Evolutionary conservation across 495 filamentous ascomycete species (phyloP).

Genomic region (Annulohypoxylon moriforme): DNA sequence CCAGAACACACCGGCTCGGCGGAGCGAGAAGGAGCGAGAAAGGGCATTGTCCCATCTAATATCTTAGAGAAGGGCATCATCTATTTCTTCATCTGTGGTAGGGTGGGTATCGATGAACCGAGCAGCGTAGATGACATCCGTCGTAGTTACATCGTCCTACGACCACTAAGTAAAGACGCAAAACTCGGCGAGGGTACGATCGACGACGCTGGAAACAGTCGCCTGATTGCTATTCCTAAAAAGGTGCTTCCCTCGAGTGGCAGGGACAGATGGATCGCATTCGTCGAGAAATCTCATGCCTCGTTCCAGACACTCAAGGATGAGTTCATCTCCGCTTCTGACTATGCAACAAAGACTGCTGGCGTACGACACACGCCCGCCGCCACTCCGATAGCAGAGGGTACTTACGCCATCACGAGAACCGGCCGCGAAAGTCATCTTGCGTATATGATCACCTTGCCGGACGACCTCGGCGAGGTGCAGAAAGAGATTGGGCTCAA

Average conservation of each 20-base stretch:
- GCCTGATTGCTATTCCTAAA: slow-evolving; percentile 85
- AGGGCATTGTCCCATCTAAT: slow-evolving; percentile 70
- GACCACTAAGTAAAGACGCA: slow-evolving; percentile 76
- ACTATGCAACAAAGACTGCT: slow-evolving; percentile 81
- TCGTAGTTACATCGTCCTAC: slow-evolving; percentile 84
- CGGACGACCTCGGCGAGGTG: slow-evolving; percentile 72
- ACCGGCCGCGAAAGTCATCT: slow-evolving; percentile 79
- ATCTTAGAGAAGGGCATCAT: slow-evolving; percentile 93
- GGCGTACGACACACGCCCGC: slow-evolving; percentile 77
- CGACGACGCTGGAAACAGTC: slow-evolving; percentile 71
- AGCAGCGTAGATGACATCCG: slow-evolving; percentile 76
- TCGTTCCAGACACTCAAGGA: slow-evolving; percentile 78
- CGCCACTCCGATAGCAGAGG: slow-evolving; percentile 81
- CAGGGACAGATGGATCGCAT: slow-evolving; percentile 80
- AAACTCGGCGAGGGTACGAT: slow-evolving; percentile 73
- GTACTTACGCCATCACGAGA: slow-evolving; percentile 84
- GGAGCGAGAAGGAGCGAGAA: slow-evolving; percentile 56
- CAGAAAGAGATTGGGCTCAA: slow-evolving; percentile 81
- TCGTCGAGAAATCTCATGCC: slow-evolving; percentile 81
- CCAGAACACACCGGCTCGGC: slow-evolving; percentile 28
- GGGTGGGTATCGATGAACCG: slow-evolving; percentile 79
- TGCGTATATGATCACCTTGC: slow-evolving; percentile 86
- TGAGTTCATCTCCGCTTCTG: slow-evolving; percentile 71
- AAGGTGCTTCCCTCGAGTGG: slow-evolving; percentile 82
- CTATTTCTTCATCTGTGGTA: slow-evolving; percentile 90